Evolutionary conservation across 495 filamentous ascomycete species (phyloP), one percentile per base, ranked within the genome.

Genomic region (Melanomma pulvis-pyrius): DNA sequence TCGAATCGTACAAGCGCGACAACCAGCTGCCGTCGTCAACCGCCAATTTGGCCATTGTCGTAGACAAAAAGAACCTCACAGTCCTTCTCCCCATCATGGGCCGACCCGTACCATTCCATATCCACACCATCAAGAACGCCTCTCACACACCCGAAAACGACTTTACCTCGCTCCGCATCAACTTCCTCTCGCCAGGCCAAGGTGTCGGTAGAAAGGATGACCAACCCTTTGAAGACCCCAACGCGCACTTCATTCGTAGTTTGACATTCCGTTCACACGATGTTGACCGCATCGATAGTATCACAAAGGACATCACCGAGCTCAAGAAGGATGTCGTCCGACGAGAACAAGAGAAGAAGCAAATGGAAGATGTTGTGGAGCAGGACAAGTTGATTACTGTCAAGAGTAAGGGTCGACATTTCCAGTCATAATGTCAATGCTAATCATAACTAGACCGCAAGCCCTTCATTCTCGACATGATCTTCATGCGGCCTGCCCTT

Each of bases 351-450:
- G 94, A 99, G 76, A 97, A 97, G 83, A 99, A 99, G 76, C 93
- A 99, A 69, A 87, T 99, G 89, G 96, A 98, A 74, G 96, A 98
- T 81, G 96, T 99, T n/a, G 92, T 99, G 3, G 96, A 98, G 76
- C 96, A 98, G 76, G 96, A 98, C 70, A 98, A 98, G 79, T 86
- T 99, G 21, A 78, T 93, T 68, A 92, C 97, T 78, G 90, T 77
- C 21, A 77, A 74, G 62, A 74, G 64, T 68, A 41, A 61, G 69
- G 39, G 19, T 28, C 17, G 19, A 21, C 32, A 4, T 32, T 49
- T 17, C 29, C 22, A 25, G 13, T 6, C 2, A 22, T 21, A 8
- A 17, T 36, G n/a, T n/a, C 24, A 13, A 17, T 59, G 41, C 66
- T 70, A 55, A 72, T 41, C 12, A 1, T 41, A 6, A 7, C 49